Evolutionary conservation across 257 asterid genomes (phyloP).

Genomic region (Capsicum pubescens): DNA sequence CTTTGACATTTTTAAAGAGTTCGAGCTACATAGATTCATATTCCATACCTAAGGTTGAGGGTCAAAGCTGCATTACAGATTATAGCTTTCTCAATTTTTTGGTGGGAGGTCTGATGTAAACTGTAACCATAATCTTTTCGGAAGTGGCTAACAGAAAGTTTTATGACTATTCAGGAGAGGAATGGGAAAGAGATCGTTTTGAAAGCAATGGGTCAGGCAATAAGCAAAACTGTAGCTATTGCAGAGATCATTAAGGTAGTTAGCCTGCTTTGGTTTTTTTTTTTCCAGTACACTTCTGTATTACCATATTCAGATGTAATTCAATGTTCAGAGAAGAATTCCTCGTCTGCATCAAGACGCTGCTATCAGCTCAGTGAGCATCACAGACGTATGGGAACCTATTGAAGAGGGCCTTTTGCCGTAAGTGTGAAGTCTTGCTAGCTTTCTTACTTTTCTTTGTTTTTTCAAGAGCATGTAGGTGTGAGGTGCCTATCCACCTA

Average conservation of each 20-base stretch:
- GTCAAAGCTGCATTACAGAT: neutral
- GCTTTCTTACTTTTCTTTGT: slow-evolving; percentile 11
- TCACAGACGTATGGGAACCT: slow-evolving; percentile 94
- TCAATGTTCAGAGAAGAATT: slow-evolving; percentile 63
- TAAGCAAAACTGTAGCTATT: slow-evolving; percentile 86
- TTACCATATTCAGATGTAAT: slow-evolving; percentile 25
- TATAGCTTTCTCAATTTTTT: neutral
- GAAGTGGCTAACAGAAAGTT: slow-evolving; percentile 4
- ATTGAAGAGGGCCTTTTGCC: slow-evolving; percentile 97
- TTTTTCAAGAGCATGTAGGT: neutral
- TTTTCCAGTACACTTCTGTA: neutral
- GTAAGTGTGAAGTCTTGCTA: slow-evolving; percentile 50
- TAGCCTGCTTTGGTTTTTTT: neutral
- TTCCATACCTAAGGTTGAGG: neutral
- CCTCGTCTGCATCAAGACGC: slow-evolving; percentile 89
- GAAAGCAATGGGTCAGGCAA: slow-evolving; percentile 98
- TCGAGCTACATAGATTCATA: neutral
- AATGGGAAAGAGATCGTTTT: slow-evolving; percentile 77
- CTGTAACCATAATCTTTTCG: neutral
- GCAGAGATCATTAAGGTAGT: slow-evolving; percentile 83
- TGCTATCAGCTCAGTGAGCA: slow-evolving; percentile 84
- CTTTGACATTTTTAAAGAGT: too few species aligned
- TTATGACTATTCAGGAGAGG: slow-evolving; percentile 59
- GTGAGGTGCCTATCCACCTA: neutral
- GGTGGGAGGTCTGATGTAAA: neutral